These are phyloP conservation scores for Suillus subluteus DNA, from an alignment of 768 basidiomycete species.

Conservation along the genomic window DNA sequence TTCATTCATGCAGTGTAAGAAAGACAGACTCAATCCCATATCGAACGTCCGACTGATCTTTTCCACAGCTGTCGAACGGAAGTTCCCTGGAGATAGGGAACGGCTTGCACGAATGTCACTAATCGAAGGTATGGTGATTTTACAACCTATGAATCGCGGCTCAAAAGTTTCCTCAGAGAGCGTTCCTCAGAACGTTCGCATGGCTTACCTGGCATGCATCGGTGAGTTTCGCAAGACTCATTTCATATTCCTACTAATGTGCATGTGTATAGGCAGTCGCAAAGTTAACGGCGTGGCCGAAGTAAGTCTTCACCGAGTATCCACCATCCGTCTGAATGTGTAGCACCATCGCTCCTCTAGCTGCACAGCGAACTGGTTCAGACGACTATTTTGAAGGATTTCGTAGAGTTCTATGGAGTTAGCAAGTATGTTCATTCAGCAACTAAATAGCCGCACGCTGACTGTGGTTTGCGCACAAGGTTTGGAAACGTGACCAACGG, in stretches of 20 bases:
- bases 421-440: conserved; percentile 56
- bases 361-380: conserved; percentile 89
- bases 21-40: too few relatives aligned
- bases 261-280: conserved; percentile 54
- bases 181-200: conserved; percentile 81
- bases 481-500: conserved; percentile 95
- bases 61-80: conserved; percentile 74
- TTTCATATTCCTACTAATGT: conserved; percentile 7
- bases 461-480: conserved; percentile 37
- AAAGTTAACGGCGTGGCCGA: conserved; percentile 97
- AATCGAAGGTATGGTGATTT: conserved; percentile 68
- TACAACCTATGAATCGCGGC: neutral
- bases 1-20: conserved; percentile 76
- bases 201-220: conserved; percentile 92
- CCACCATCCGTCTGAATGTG: neutral
- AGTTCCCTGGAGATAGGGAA: conserved; percentile 87
- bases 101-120: conserved; percentile 85
- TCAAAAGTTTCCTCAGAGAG: conserved; percentile 58
- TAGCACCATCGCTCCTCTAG: conserved; percentile 32
- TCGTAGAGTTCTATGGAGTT: conserved; percentile 88
- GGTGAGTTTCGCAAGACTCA: conserved; percentile 37
- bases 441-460: conserved; percentile 8
- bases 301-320: conserved; percentile 35
- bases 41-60: conserved; percentile 18
- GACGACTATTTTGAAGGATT: conserved; percentile 86